Percentiles rank a stretch among this genome's conserved stretches.
These are phyloP conservation scores for Paramyrothecium roridum DNA, from an alignment of 2,329 filamentous ascomycete genomes.

Conservation along the genomic window DNA sequence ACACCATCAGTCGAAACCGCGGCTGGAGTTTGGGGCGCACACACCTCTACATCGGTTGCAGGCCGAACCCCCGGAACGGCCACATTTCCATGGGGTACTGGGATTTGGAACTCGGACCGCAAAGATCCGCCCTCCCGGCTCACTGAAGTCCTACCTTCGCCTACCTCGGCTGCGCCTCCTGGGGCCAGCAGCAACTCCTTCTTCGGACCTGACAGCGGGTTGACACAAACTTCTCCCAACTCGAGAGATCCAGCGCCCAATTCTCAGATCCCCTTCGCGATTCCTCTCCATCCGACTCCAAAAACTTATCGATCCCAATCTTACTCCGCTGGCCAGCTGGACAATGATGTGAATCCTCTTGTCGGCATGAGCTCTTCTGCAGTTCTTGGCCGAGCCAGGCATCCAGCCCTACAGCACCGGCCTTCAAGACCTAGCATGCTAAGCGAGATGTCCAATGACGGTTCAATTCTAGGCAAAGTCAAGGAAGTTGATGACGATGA, in stretches of 20 bases:
- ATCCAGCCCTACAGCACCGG: conserved; percentile 72
- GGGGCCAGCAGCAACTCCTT: conserved; percentile 42
- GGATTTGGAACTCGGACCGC: conserved; percentile 78
- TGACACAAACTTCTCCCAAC: conserved; percentile 47
- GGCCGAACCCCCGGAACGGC: conserved; percentile 45
- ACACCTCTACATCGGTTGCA: conserved; percentile 43
- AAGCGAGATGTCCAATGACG: conserved; percentile 67
- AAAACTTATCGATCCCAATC: conserved; percentile 96
- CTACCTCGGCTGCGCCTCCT: conserved; percentile 59
- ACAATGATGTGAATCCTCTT: conserved; percentile 55
- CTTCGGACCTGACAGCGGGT: conserved; percentile 41
- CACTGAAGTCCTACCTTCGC: conserved; percentile 72
- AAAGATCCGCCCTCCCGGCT: conserved; percentile 75
- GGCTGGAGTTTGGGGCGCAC: conserved; percentile 51
- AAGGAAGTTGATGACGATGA: conserved; percentile 69
- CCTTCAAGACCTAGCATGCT: conserved; percentile 77
- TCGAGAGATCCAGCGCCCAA: conserved; percentile 52
- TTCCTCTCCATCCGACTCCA: conserved; percentile 83
- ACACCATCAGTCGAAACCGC: conserved; percentile 69
- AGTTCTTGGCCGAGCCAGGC: conserved; percentile 51
- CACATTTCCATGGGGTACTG: conserved; percentile 70
- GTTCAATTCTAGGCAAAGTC: conserved; percentile 61
- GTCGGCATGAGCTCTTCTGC: conserved; percentile 43
- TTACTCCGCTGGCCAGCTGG: conserved; percentile 89
- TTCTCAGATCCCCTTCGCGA: conserved; percentile 76